phyloP scores from a whole-genome alignment of 352 stramenopile species.

The Phytophthora ohioensis region DNA sequence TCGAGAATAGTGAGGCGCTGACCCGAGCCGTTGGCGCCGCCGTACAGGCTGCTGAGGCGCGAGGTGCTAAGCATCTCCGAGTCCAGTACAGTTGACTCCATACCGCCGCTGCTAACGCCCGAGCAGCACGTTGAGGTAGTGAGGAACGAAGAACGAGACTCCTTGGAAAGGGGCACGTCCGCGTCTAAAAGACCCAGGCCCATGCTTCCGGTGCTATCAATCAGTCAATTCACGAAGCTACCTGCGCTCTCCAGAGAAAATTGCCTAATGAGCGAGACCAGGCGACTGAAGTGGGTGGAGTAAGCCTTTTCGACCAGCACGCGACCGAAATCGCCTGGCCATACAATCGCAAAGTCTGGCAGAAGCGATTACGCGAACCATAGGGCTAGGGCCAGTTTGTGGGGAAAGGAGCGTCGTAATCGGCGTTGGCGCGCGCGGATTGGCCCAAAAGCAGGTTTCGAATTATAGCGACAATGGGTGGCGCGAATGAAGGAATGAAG shows the following conservation, averaged over 20 bases:
- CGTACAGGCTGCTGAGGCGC: constrained; percentile 50
- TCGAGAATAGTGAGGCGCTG: constrained; percentile 43
- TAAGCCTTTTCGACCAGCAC: constrained; percentile 19
- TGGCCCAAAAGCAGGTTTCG: constrained; percentile 16
- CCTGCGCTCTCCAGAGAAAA: constrained; percentile 26
- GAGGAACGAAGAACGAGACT: constrained; percentile 60
- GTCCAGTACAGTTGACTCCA: constrained; percentile 49
- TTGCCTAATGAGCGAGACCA: constrained; percentile 25
- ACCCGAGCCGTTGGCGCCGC: constrained; percentile 25
- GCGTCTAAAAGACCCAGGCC: constrained; percentile 21
- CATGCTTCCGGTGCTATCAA: constrained; percentile 27
- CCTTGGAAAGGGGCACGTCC: constrained; percentile 34
- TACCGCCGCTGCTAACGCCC: constrained; percentile 38
- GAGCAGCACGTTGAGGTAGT: constrained; percentile 60
- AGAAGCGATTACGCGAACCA: constrained; percentile 26
- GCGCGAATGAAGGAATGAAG: constrained; percentile 9
- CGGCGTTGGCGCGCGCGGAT: constrained; percentile 4
- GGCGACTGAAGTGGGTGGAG: constrained; percentile 12
- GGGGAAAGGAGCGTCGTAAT: constrained; percentile 23
- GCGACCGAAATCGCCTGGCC: neutral
- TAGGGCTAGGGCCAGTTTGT: constrained; percentile 11
- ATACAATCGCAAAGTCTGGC: constrained; percentile 24
- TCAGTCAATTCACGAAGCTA: constrained; percentile 11
- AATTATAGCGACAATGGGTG: constrained; percentile 10
- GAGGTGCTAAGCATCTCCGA: constrained; percentile 43